phyloP scores from a whole-genome alignment of 805 yeast genomes.

The Nakazawaea ambrosiae region DNA sequence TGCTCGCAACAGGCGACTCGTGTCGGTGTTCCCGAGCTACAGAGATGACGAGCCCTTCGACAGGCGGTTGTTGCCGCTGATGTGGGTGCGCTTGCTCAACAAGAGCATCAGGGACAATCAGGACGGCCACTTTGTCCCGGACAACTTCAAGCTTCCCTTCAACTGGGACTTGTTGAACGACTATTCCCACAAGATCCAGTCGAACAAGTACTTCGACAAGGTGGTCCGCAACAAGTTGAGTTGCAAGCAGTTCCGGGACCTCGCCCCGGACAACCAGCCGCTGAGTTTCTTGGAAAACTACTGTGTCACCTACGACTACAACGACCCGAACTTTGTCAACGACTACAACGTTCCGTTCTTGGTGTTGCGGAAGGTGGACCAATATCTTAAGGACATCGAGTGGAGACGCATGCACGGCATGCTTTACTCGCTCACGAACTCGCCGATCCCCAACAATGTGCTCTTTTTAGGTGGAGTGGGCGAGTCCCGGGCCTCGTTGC shows the following conservation, averaged over 20 bases:
- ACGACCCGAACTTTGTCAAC: slow-evolving; percentile 9
- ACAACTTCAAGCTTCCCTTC: slow-evolving; percentile 10
- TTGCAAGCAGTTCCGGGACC: slow-evolving; percentile 8
- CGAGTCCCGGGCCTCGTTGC: slow-evolving; percentile 1
- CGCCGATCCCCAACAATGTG: slow-evolving; percentile 11
- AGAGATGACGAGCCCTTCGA: slow-evolving; percentile 3
- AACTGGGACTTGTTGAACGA: slow-evolving; percentile 11
- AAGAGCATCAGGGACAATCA: slow-evolving; percentile 2
- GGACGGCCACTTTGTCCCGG: slow-evolving; percentile 2
- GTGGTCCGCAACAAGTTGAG: slow-evolving; percentile 7
- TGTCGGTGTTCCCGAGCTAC: slow-evolving; percentile 4
- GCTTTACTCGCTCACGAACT: slow-evolving; percentile 8
- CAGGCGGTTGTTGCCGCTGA: slow-evolving; percentile 10
- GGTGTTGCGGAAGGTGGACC: slow-evolving; percentile 9
- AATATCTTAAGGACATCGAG: slow-evolving; percentile 8
- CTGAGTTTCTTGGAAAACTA: slow-evolving; percentile 5
- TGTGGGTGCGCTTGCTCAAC: slow-evolving; percentile 9
- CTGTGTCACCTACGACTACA: slow-evolving; percentile 7
- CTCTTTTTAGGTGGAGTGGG: slow-evolving; percentile 11
- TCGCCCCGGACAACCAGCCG: slow-evolving; percentile 8
- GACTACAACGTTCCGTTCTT: slow-evolving; percentile 11
- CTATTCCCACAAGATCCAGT: slow-evolving; percentile 7
- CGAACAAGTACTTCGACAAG: slow-evolving; percentile 8
- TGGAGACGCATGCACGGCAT: slow-evolving; percentile 11
- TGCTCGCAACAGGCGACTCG: slow-evolving; percentile 7